phyloP scores from a whole-genome alignment of 495 filamentous ascomycete species.

The Thermothielavioides terrestris region DNA sequence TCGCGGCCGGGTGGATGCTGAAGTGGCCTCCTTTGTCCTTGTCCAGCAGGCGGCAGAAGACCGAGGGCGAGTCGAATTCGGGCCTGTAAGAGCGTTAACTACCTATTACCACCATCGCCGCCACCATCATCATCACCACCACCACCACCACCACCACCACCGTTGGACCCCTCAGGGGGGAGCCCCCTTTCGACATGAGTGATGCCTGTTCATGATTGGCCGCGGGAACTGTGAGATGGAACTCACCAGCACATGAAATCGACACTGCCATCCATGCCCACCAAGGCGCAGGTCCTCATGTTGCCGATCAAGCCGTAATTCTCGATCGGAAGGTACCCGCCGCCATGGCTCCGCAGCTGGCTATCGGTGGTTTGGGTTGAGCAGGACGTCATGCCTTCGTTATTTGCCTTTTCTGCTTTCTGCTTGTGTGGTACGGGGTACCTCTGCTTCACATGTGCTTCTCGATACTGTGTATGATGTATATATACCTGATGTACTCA shows the following conservation, averaged over 20 bases:
- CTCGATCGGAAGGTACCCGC: slow-evolving; percentile 56
- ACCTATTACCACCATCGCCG: no score
- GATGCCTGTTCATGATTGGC: neutral
- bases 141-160: no score
- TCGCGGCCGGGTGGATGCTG: slow-evolving; percentile 46
- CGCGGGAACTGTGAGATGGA: no score
- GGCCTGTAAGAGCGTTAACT: slow-evolving; percentile 38
- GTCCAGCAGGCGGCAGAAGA: slow-evolving; percentile 61
- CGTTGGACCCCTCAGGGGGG: no score
- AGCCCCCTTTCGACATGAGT: no score
- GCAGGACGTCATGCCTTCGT: no score
- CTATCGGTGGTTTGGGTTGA: slow-evolving; percentile 14
- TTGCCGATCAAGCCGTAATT: slow-evolving; percentile 71
- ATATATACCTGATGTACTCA: no score
- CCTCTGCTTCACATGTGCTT: no score
- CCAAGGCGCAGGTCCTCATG: slow-evolving; percentile 66
- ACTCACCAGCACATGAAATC: slow-evolving; percentile 69
- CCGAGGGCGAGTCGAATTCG: slow-evolving; percentile 56
- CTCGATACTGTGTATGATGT: no score
- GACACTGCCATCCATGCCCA: slow-evolving; percentile 60
- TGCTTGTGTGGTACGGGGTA: no score
- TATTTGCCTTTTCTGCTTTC: neutral
- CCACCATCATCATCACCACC: no score
- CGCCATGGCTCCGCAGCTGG: slow-evolving; percentile 20
- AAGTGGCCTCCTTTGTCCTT: slow-evolving; percentile 64